Evolutionary conservation across 2,329 filamentous ascomycete species (phyloP), one percentile per base, ranked within the genome.

Genomic region (Plectosphaerella cucumerina): DNA sequence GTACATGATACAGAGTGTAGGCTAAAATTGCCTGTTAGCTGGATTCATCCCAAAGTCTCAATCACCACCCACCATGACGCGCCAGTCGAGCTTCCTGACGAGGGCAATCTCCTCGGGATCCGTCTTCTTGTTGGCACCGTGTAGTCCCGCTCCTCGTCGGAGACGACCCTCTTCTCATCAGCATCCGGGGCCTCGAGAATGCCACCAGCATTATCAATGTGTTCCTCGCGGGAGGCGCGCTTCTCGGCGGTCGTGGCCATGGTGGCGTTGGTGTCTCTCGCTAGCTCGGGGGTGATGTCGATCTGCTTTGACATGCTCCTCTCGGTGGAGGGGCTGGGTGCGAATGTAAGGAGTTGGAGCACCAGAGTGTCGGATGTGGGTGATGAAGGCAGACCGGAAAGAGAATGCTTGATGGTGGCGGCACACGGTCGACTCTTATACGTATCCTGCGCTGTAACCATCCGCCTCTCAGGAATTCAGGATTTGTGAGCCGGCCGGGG

Each of bases 81-180:
- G 68, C 44, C 61, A 46, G 50, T 71, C 69, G 4, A 72, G 58
- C 53, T 70, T 71, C 50, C 61, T 63, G 20, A 72, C 69, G 14
- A 72, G 60, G 5, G 60, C 63, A 52, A 71, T 71, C 50, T 72
- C 69, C 21, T 56, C 63, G 2, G 68, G 68, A 35, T 71, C 67
- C 1, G 68, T 70, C 59, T 71, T 72, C 50, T 64, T 63, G 31
- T 63, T 58, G 5, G 69, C 68, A 17, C 69, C 69, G 67, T 70
- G 57, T 71, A 71, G 51, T 71, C 69, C 37, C 9, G 37, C 37
- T 50, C 50, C 18, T 51, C 56, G n/a, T 62, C 60, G 26, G 39
- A 53, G 20, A 50, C 21, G 18, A 44, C 43, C 42, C 55, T 55
- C 49, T 57, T 48, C 23, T 48, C 47, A 39, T 39, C 47, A 4